Evolutionary conservation across 495 filamentous ascomycete species (phyloP).

Genomic region (Letharia columbiana): DNA sequence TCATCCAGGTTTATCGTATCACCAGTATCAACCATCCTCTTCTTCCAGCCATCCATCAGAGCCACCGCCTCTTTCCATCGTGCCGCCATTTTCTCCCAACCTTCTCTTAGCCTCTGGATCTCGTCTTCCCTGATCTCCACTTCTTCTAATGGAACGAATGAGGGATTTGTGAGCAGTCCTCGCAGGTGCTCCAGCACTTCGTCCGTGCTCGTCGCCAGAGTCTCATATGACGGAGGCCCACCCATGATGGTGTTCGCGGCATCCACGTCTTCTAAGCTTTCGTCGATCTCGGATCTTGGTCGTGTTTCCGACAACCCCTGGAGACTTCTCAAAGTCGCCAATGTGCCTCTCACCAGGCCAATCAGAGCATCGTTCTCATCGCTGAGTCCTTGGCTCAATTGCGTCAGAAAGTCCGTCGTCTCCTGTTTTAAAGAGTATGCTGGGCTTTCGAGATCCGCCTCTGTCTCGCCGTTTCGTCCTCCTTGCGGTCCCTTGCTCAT

Average conservation of each 20-base stretch:
- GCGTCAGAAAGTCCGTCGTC: constrained; percentile 85
- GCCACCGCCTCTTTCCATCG: constrained; percentile 82
- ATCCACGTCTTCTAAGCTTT: constrained; percentile 8
- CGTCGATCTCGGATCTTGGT: constrained; percentile 27
- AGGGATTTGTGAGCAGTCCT: constrained; percentile 82
- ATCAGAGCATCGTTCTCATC: constrained; percentile 90
- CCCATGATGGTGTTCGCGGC: constrained; percentile 32
- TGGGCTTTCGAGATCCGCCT: constrained; percentile 44
- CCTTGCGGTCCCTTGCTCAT: constrained; percentile 37
- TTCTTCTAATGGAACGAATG: constrained; percentile 93
- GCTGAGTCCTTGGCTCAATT: constrained; percentile 76
- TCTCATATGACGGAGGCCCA: constrained; percentile 55
- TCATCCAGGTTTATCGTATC: constrained; percentile 77
- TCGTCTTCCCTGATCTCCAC: constrained; percentile 85
- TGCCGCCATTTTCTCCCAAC: constrained; percentile 85
- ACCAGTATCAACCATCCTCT: constrained; percentile 68
- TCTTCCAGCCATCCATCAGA: constrained; percentile 90
- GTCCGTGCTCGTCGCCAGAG: constrained; percentile 63
- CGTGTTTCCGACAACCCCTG: constrained; percentile 53
- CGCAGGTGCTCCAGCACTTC: constrained; percentile 67
- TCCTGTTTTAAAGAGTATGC: constrained; percentile 72
- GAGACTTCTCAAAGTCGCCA: constrained; percentile 65
- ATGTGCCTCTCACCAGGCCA: constrained; percentile 58
- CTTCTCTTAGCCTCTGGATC: constrained; percentile 67
- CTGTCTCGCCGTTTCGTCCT: constrained; percentile 34